Evolutionary conservation across 2,329 filamentous ascomycete species (phyloP), one percentile per base, ranked within the genome.

Genomic region (Grosmannia huntii): DNA sequence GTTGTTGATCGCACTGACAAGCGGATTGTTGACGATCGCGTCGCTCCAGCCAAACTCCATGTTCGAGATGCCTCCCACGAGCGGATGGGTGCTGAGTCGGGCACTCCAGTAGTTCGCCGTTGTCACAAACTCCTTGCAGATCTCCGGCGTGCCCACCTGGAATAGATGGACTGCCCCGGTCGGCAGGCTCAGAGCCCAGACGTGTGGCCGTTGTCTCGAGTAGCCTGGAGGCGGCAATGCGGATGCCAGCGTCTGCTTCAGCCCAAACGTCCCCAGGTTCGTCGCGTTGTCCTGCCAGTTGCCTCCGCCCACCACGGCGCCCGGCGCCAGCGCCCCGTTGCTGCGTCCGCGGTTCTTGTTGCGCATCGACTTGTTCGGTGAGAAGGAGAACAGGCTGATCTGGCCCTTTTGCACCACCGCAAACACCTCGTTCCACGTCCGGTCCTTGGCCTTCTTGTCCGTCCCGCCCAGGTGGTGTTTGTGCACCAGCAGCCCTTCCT

Each of bases 201-300:
- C 94, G 69, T 97, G 85, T 5, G 91, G 91, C 12, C 94, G 81
- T 31, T 85, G 82, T 66, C 95, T 90, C 38, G 90, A 96, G 71
- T 97, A 97, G 12, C 94, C 94, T 0, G 94, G 92, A 0, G 90
- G 81, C 10, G 94, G 94, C 16, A 99, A 80, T 0, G 87, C 84
- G 58, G 90, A 96, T 12, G 94, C 94, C 63, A 97, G 87, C 0
- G 91, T 95, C 69, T 97, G 91, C 23, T 91, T 83, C 9, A 99
- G 82, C 50, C 87, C 84, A 70, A 96, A 97, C 23, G 86, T 87
- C 65, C 89, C 91, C 11, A 96, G 77, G 63, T 85, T 89, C 63
- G 95, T 90, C 5, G 94, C 94, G 68, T 95, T 97, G 64, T 96
- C 91, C 70, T 92, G 92, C 94, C 94, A 99, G 70, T 99, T 97